Evolutionary conservation across 106 monocot genomes (phyloP).

Genomic region (Acorus calamus): DNA sequence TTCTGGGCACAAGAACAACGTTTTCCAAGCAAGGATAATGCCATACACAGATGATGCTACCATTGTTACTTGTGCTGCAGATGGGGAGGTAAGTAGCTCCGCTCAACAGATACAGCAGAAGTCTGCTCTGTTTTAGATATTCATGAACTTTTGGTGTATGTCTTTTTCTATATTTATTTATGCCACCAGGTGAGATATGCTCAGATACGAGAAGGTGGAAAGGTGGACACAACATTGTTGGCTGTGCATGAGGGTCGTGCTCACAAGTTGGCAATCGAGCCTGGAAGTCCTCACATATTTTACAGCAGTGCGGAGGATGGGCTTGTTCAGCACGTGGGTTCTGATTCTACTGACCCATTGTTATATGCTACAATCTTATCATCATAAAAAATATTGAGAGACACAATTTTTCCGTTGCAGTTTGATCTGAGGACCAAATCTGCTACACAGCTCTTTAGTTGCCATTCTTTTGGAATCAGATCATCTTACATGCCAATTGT

Average conservation of each 20-base stretch:
- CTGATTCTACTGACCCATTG: not conserved
- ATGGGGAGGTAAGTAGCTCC: constrained; percentile 57
- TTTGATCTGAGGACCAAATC: constrained; percentile 70
- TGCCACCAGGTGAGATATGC: constrained; percentile 58
- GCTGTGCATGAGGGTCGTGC: constrained; percentile 42
- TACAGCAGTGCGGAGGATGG: constrained; percentile 86
- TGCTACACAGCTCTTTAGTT: constrained; percentile 51
- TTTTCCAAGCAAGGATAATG: constrained; percentile 84
- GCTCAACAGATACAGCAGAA: too few species aligned
- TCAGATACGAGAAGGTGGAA: constrained; percentile 44
- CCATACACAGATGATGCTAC: constrained; percentile 58
- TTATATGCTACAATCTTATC: too few species aligned
- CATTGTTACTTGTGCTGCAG: constrained; percentile 87
- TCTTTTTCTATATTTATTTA: not conserved
- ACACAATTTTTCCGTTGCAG: constrained; percentile 20
- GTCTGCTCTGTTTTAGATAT: too few species aligned
- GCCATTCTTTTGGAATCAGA: constrained; percentile 38
- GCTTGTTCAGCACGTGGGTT: constrained; percentile 19
- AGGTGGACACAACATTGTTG: constrained; percentile 28
- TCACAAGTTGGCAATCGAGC: constrained; percentile 70
- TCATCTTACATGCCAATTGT: constrained; percentile 13
- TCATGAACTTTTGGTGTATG: not conserved
- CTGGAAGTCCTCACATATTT: constrained; percentile 65
- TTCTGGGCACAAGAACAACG: constrained; percentile 73
- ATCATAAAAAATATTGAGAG: constrained; percentile 1